Evolutionary conservation across 192 early-diverging fungal genomes (phyloP).

Genomic region (Pilobolus umbonatus): DNA sequence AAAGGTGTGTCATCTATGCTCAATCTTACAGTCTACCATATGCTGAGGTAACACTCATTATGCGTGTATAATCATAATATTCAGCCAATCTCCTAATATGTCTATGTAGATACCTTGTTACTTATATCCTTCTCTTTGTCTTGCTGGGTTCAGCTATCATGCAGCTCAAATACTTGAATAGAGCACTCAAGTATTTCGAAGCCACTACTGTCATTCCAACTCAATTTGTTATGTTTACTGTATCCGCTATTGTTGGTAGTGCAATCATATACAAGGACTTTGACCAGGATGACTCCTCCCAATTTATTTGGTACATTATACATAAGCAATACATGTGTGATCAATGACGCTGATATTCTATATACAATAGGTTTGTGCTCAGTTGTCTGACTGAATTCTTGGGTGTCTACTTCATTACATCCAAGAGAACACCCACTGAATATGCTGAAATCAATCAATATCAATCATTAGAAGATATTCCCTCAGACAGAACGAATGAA

Average conservation of each 20-base stretch:
- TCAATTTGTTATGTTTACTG: slow-evolving; percentile 69
- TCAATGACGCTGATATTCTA: no score
- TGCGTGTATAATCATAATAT: neutral
- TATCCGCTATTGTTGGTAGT: slow-evolving; percentile 61
- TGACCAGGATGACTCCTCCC: slow-evolving; percentile 41
- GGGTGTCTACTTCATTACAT: slow-evolving; percentile 60
- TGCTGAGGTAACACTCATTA: slow-evolving; percentile 40
- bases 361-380: slow-evolving; percentile 33
- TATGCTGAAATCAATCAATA: no score
- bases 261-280: slow-evolving; percentile 59
- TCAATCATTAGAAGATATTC: no score
- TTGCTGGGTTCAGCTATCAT: slow-evolving; percentile 54
- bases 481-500: no score
- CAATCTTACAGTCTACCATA: slow-evolving; percentile 49
- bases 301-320: slow-evolving; percentile 31
- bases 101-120: slow-evolving; percentile 40
- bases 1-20: slow-evolving; percentile 64
- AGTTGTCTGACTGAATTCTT: slow-evolving; percentile 52
- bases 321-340: no score
- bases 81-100: neutral
- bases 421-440: no score
- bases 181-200: slow-evolving; percentile 55
- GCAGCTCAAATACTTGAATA: slow-evolving; percentile 59
- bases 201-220: slow-evolving; percentile 66
- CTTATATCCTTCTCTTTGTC: slow-evolving; percentile 55